A percentile compares a stretch with the other conserved stretches of the same genome.
phyloP scores from a whole-genome alignment of 257 asterid species.

The Dorcoceras hygrometricum region DNA sequence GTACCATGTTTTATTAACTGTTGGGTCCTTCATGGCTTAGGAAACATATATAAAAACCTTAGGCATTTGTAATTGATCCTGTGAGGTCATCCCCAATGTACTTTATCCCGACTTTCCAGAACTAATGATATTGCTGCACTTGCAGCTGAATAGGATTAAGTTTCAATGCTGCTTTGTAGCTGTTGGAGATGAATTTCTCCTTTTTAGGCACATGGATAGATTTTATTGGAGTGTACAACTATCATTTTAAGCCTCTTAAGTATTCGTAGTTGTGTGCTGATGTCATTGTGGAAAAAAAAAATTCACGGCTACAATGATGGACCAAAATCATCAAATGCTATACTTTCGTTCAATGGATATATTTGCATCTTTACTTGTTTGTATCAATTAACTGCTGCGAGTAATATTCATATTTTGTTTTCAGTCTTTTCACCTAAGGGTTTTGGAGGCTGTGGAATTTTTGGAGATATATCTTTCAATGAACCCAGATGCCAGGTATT shows the following conservation, averaged over 20 bases:
- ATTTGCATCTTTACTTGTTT: slow-evolving; percentile 6
- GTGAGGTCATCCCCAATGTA: not conserved
- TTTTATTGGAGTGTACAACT: not conserved
- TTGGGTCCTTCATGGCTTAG: not conserved
- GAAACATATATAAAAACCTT: not conserved
- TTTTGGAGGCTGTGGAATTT: slow-evolving; percentile 75
- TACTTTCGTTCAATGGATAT: too few relatives aligned
- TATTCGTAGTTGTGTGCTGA: not conserved
- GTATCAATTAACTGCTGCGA: not conserved
- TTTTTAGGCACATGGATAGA: not conserved
- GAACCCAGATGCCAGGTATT: slow-evolving; percentile 86
- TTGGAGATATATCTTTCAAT: slow-evolving; percentile 77
- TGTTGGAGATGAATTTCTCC: not conserved
- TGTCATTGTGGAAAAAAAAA: not conserved
- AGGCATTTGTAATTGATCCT: not conserved
- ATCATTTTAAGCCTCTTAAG: not conserved
- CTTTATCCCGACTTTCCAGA: not conserved
- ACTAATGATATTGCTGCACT: not conserved
- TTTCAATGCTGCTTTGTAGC: not conserved
- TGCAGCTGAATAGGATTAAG: not conserved
- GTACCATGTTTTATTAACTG: too few relatives aligned
- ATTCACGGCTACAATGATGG: not conserved
- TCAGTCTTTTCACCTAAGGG: slow-evolving; percentile 69
- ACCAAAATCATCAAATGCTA: not conserved
- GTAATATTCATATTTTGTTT: slow-evolving; percentile 18